Conservation (phyloP, 2,329 filamentous ascomycete genomes). For the Erysiphe pulchra region DNA sequence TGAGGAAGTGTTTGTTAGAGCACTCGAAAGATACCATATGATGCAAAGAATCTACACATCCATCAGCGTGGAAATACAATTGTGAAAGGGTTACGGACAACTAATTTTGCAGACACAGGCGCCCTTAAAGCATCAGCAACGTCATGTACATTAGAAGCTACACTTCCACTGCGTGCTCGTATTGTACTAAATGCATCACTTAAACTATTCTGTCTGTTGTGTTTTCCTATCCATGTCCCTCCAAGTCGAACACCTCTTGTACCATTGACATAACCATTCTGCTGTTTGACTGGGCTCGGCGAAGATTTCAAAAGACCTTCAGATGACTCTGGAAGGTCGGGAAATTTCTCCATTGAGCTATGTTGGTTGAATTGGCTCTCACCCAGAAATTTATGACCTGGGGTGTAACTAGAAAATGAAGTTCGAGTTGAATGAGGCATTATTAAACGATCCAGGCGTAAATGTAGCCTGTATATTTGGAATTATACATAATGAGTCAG, state of each 20-base stretch:
- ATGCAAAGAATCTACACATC: constrained; percentile 47
- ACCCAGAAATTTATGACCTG: constrained; percentile 11
- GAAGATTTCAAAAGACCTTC: constrained; percentile 6
- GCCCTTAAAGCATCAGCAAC: constrained; percentile 76
- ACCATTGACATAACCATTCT: constrained; percentile 9
- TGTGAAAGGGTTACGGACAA: constrained; percentile 31
- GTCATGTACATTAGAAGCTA: constrained; percentile 82
- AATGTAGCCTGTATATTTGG: background rate
- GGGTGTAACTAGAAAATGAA: constrained; percentile 13
- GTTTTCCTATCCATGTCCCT: constrained; percentile 17
- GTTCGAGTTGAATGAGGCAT: constrained; percentile 20
- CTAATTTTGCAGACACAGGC: constrained; percentile 64
- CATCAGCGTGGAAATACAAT: constrained; percentile 9
- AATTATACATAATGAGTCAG: background rate
- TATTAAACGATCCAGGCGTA: constrained; percentile 2
- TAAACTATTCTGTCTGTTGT: constrained; percentile 62
- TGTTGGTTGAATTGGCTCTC: constrained; percentile 8
- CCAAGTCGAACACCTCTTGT: constrained; percentile 11
- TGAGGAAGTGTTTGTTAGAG: constrained; percentile 88
- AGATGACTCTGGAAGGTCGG: constrained; percentile 23
- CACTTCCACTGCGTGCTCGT: constrained; percentile 53
- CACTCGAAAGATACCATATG: constrained; percentile 86
- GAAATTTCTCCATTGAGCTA: constrained; percentile 28
- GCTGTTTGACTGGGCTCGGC: constrained; percentile 4
- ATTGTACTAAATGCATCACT: constrained; percentile 72